Evolutionary conservation across 306 rosid genomes (phyloP).

Genomic region (Clitoria ternatea): DNA sequence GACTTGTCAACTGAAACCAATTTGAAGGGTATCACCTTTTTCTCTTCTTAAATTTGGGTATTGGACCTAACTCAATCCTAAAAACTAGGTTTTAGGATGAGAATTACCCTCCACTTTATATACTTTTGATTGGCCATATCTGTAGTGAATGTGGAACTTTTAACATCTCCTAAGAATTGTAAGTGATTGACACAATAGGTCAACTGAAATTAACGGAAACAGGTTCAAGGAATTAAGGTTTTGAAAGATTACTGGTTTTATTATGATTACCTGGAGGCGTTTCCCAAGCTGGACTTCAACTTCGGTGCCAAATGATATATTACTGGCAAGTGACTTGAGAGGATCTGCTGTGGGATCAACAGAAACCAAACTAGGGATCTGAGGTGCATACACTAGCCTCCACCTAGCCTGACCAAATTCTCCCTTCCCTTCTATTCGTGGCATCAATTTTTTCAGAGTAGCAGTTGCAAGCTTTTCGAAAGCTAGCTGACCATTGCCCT

Average conservation of each 20-base stretch:
- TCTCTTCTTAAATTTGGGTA: too few species aligned
- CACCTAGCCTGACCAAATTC: slow-evolving; percentile 94
- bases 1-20: background rate
- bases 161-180: too few species aligned
- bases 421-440: slow-evolving; percentile 95
- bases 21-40: background rate
- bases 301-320: slow-evolving; percentile 87
- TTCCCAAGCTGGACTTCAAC: slow-evolving; percentile 94
- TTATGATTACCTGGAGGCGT: slow-evolving; percentile 72
- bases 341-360: slow-evolving; percentile 83
- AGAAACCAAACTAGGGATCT: slow-evolving; percentile 81
- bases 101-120: too few species aligned
- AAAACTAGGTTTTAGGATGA: too few species aligned
- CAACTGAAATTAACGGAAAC: background rate
- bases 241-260: background rate
- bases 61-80: too few species aligned
- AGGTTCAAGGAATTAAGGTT: background rate
- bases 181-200: background rate
- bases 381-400: slow-evolving; percentile 92
- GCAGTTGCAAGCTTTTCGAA: slow-evolving; percentile 87
- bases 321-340: slow-evolving; percentile 81
- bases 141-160: too few species aligned
- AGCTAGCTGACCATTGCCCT: slow-evolving; percentile 85
- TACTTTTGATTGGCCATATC: too few species aligned
- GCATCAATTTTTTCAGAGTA: slow-evolving; percentile 90